A percentile compares a stretch with the other conserved stretches of the same genome.
Conservation (phyloP, 2,329 filamentous ascomycete genomes). For the Ophiostoma piceae region DNA sequence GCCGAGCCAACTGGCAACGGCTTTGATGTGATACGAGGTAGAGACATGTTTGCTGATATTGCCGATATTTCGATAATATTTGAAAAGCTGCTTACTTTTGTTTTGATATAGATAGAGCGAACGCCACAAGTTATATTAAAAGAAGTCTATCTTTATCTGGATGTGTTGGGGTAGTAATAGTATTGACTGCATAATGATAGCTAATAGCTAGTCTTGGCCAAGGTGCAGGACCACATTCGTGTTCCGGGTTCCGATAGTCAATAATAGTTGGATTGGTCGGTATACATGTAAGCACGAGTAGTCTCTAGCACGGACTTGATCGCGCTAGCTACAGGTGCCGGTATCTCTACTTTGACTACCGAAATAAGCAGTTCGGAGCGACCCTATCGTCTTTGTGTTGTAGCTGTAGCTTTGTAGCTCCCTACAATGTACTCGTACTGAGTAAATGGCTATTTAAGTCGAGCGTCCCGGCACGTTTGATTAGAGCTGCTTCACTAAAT, state of each 20-base stretch:
- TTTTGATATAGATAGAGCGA: not conserved
- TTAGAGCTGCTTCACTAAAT: too few relatives aligned
- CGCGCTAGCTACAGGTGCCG: not conserved
- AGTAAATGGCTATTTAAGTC: not conserved
- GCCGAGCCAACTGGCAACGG: slow-evolving; percentile 2
- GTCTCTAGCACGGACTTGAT: not conserved
- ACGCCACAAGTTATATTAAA: not conserved
- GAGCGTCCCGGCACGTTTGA: not conserved
- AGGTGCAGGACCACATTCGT: not conserved
- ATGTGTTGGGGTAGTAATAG: not conserved
- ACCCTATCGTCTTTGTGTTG: not conserved
- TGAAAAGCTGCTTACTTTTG: not conserved
- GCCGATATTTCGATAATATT: not conserved
- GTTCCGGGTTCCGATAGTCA: not conserved
- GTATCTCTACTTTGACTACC: slow-evolving; percentile 1
- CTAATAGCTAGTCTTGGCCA: not conserved
- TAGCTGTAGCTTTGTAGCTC: not conserved
- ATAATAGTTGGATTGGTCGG: not conserved
- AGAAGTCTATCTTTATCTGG: not conserved
- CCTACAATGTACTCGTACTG: not conserved
- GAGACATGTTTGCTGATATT: not conserved
- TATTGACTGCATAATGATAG: not conserved
- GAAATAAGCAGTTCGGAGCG: slow-evolving; percentile 15
- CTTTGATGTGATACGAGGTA: not conserved
- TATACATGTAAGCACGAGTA: not conserved